A percentile compares a stretch with the other conserved stretches of the same genome.
Conservation (phyloP, 176 grass and related monocot genomes). For the Pharus latifolius region DNA sequence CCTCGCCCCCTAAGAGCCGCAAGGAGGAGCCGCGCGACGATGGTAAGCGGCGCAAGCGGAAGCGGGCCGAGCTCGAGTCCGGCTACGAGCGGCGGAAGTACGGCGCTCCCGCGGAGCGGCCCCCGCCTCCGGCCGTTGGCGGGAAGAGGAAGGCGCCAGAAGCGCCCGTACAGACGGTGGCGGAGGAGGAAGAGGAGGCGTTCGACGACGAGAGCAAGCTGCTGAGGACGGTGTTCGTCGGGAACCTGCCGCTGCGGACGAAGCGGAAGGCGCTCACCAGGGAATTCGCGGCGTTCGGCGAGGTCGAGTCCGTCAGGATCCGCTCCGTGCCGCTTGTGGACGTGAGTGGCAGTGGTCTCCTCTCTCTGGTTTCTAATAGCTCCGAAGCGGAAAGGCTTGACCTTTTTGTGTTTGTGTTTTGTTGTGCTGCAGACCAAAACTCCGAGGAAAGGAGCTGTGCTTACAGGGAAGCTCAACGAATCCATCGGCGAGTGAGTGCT, state of each 20-base stretch:
- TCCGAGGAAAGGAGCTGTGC: constrained; percentile 63
- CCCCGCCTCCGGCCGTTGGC: constrained; percentile 8
- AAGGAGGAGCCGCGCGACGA: background rate
- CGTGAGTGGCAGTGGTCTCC: constrained; percentile 30
- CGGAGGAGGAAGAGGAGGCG: constrained; percentile 31
- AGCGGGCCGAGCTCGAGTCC: constrained; percentile 40
- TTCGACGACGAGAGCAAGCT: constrained; percentile 87
- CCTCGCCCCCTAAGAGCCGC: constrained; percentile 16
- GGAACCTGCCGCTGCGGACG: constrained; percentile 73
- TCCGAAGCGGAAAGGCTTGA: background rate
- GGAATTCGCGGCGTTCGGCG: constrained; percentile 66
- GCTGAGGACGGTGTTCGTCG: constrained; percentile 81
- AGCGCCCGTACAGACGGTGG: constrained; percentile 6
- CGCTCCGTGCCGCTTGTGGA: constrained; percentile 77
- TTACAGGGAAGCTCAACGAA: constrained; percentile 71
- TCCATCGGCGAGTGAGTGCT: constrained; percentile 50
- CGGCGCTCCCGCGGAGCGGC: background rate
- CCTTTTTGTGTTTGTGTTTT: background rate
- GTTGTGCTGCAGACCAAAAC: constrained; percentile 67
- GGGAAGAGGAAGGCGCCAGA: constrained; percentile 71
- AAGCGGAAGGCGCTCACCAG: constrained; percentile 58
- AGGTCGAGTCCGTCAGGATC: constrained; percentile 74
- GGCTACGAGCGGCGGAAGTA: background rate
- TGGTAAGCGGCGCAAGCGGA: constrained; percentile 25
- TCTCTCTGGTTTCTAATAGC: background rate